These are phyloP conservation scores for Claviceps arundinis DNA, from an alignment of 2,329 filamentous ascomycete species.

Conservation along the genomic window DNA sequence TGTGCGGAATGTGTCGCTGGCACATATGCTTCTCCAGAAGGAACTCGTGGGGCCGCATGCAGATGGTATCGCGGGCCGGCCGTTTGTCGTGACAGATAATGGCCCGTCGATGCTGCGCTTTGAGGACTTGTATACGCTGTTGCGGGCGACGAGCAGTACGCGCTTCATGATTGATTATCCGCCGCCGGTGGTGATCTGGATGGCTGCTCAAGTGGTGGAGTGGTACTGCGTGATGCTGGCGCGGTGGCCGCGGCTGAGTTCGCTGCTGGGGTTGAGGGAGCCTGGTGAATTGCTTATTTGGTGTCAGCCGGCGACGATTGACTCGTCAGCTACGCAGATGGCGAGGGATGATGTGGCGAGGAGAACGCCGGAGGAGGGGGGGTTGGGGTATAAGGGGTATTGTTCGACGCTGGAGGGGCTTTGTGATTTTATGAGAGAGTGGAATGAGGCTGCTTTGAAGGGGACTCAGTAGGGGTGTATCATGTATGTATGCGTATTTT, in stretches of 20 bases:
- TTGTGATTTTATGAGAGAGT: constrained; percentile 25
- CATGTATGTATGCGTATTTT: neutral
- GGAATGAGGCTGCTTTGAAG: constrained; percentile 18
- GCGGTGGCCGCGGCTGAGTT: constrained; percentile 10
- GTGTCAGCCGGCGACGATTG: constrained; percentile 28
- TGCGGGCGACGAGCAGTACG: constrained; percentile 17
- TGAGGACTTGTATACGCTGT: constrained; percentile 25
- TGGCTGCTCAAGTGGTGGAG: constrained; percentile 20
- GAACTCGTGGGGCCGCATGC: constrained; percentile 28
- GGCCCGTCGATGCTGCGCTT: constrained; percentile 28
- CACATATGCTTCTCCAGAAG: constrained; percentile 38
- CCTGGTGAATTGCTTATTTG: constrained; percentile 21
- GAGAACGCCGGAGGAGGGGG: constrained; percentile 24
- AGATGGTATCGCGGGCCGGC: constrained; percentile 26
- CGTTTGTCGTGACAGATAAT: constrained; percentile 37
- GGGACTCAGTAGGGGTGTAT: neutral
- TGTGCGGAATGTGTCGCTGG: constrained; percentile 38
- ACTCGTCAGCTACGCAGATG: constrained; percentile 22
- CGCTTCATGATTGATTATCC: constrained; percentile 18
- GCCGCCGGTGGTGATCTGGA: constrained; percentile 19
- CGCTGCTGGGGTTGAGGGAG: constrained; percentile 14
- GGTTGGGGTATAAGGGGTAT: constrained; percentile 25
- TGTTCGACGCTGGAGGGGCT: constrained; percentile 28
- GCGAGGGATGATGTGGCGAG: constrained; percentile 24
- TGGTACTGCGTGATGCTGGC: constrained; percentile 9